Conservation (phyloP, 2,329 filamentous ascomycete species). For the Paecilomyces formosus region DNA sequence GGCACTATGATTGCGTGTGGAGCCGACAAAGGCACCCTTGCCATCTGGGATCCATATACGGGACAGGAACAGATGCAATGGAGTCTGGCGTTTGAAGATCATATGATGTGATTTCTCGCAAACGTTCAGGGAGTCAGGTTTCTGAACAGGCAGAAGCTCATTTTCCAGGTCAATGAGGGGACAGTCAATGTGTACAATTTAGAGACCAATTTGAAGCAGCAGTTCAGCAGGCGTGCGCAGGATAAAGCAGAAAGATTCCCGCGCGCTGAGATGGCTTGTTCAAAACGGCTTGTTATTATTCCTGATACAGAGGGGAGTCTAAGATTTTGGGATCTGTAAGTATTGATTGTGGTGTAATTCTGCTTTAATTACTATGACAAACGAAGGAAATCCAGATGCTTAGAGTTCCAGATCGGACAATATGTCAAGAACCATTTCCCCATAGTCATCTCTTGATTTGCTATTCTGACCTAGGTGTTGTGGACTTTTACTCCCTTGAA, state of each 20-base stretch:
- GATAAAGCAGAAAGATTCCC: conserved; percentile 3
- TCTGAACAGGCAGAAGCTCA: neutral
- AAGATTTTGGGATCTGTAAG: conserved; percentile 6
- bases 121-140: neutral
- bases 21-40: neutral
- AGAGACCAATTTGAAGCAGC: conserved; percentile 4
- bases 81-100: conserved; percentile 2
- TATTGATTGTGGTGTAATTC: neutral
- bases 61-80: conserved; percentile 3
- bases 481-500: no score
- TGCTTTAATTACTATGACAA: no score
- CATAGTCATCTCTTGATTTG: no score
- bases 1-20: conserved; percentile 3
- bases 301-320: conserved; percentile 3
- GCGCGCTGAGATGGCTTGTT: conserved; percentile 1
- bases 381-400: no score
- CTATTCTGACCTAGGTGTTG: no score
- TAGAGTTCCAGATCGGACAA: no score
- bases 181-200: conserved; percentile 8
- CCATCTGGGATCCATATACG: conserved; percentile 6
- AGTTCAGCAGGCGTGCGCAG: conserved; percentile 2
- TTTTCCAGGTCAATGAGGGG: neutral
- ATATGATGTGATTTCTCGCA: neutral
- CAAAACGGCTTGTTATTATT: conserved; percentile 2
- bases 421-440: no score